Evolutionary conservation across 139 green algal genomes (phyloP).

Genomic region (Closterium sp.): DNA sequence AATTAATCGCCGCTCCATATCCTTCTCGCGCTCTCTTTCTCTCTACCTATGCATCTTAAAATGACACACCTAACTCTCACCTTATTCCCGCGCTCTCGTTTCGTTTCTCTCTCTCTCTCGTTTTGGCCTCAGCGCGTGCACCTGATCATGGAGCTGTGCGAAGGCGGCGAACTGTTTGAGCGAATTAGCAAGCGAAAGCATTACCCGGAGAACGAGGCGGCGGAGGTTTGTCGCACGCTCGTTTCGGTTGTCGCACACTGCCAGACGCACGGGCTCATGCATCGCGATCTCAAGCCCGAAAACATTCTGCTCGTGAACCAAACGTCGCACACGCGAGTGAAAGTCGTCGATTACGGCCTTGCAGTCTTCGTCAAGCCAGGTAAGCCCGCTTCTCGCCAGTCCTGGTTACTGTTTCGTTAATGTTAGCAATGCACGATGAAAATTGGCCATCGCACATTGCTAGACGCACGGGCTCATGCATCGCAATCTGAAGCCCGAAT

Average conservation of each 20-base stretch:
- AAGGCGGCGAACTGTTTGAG: conserved; percentile 1
- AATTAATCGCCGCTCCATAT: neutral
- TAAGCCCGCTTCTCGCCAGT: neutral
- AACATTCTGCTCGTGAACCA: conserved; percentile 86
- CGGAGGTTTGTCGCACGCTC: conserved; percentile 2
- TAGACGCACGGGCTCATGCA: no score
- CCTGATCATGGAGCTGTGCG: conserved; percentile 6
- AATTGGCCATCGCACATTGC: no score
- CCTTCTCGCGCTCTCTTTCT: neutral
- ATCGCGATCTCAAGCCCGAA: conserved; percentile 63
- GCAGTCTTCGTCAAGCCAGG: conserved; percentile 4
- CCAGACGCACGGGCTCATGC: conserved; percentile 56
- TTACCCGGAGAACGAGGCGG: conserved; percentile 4
- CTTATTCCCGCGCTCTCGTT: neutral
- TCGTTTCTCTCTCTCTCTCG: neutral
- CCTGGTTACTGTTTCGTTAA: no score
- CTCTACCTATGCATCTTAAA: neutral
- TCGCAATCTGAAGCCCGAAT: no score
- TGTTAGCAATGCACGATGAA: no score
- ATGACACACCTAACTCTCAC: no score
- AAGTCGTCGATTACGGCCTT: conserved; percentile 48
- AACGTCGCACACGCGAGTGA: conserved; percentile 65
- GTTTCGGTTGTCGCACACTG: conserved; percentile 79
- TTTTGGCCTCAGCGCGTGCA: neutral
- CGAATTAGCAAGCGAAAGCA: conserved; percentile 11